A percentile compares a stretch with the other conserved stretches of the same genome.
Evolutionary conservation across 2,329 filamentous ascomycete genomes (phyloP).

Genomic region (Colletotrichum tabaci): DNA sequence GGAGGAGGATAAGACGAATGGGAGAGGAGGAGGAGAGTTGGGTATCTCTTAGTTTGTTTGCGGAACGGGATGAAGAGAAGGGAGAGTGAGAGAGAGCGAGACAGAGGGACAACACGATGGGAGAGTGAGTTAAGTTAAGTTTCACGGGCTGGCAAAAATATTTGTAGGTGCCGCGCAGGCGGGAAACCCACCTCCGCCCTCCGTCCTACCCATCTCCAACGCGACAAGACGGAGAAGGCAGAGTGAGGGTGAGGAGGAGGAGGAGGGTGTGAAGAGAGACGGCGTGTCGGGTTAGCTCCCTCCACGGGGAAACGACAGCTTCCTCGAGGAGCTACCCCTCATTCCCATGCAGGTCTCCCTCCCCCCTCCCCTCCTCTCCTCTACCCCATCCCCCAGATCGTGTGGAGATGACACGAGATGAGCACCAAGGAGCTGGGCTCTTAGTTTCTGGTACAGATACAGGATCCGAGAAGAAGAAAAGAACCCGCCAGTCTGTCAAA

Average conservation of each 20-base stretch:
- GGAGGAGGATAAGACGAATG: constrained; percentile 15
- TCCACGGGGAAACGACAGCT: constrained; percentile 40
- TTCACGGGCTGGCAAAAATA: constrained; percentile 42
- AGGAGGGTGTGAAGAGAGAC: constrained; percentile 2
- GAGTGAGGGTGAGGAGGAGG: too few relatives aligned
- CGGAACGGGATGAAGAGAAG: constrained; percentile 20
- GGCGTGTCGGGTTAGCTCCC: constrained; percentile 38
- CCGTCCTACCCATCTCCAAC: background rate
- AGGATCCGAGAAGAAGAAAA: background rate
- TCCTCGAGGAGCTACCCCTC: constrained; percentile 41
- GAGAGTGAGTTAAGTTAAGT: constrained; percentile 4
- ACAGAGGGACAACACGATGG: constrained; percentile 4
- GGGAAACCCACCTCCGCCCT: constrained; percentile 34
- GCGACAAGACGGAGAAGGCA: too few relatives aligned
- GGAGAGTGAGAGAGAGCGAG: constrained; percentile 15
- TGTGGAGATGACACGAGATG: constrained; percentile 43
- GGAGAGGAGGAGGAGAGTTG: constrained; percentile 9
- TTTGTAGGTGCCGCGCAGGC: constrained; percentile 39
- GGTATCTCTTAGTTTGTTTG: constrained; percentile 27
- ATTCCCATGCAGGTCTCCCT: constrained; percentile 26
- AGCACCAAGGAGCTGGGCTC: constrained; percentile 35
- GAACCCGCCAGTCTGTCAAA: constrained; percentile 36
- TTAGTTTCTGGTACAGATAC: background rate
- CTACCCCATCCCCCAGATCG: constrained; percentile 41
- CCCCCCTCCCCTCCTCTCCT: background rate